These are phyloP conservation scores for Elsinoe ampelina DNA, from an alignment of 2,329 filamentous ascomycete species.

Conservation along the genomic window DNA sequence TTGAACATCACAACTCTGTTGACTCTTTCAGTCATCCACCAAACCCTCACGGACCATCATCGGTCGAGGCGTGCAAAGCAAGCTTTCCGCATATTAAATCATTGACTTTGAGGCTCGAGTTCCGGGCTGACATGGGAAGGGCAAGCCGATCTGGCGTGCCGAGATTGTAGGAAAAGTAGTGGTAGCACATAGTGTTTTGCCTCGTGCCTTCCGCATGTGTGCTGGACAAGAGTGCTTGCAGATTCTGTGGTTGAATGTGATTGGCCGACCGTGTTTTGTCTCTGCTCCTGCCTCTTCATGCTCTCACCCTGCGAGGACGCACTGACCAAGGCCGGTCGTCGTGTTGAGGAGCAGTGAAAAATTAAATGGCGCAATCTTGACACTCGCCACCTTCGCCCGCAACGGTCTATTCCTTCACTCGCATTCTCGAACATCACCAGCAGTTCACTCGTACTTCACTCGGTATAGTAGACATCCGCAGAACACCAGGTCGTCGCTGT, in stretches of 20 bases:
- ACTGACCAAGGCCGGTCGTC: neutral
- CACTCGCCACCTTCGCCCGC: neutral
- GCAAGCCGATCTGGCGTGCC: neutral
- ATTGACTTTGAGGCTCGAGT: neutral
- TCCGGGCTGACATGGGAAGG: conserved; percentile 1
- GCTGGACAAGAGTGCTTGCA: conserved; percentile 4
- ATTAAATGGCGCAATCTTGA: neutral
- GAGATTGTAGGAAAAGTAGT: neutral
- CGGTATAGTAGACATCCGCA: neutral
- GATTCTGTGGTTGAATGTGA: neutral
- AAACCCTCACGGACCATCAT: neutral
- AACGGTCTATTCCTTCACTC: neutral
- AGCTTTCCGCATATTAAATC: conserved; percentile 11
- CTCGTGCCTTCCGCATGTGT: conserved; percentile 9
- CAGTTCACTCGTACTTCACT: neutral
- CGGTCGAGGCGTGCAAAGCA: conserved; percentile 4
- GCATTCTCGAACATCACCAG: neutral
- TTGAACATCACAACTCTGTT: neutral
- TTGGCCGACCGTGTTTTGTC: conserved; percentile 4
- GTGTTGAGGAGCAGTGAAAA: neutral
- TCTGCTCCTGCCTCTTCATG: neutral
- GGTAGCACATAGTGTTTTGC: neutral
- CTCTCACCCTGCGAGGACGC: conserved; percentile 3
- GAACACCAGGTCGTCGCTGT: neutral
- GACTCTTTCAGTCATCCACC: no score